Percentiles rank a stretch among this genome's conserved stretches.
Evolutionary conservation across 2,329 filamentous ascomycete species (phyloP).

Genomic region (Gnomoniopsis smithogilvyi): DNA sequence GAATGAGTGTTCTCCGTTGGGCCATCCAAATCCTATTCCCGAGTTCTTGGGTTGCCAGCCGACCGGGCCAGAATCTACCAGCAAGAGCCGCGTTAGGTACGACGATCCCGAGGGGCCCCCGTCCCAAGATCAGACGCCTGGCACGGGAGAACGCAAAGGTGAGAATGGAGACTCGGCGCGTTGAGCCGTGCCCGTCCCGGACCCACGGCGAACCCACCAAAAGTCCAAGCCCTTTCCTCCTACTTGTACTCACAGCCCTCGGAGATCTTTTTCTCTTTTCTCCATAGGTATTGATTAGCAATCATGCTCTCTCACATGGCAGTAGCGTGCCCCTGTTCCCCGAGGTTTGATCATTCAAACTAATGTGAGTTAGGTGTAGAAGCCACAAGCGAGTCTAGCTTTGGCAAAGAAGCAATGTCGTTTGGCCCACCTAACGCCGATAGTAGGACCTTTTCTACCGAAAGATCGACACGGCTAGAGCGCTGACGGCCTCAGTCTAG

Average conservation of each 20-base stretch:
- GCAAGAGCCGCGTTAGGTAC: not conserved
- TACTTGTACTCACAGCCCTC: not conserved
- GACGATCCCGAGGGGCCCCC: conserved; percentile 9
- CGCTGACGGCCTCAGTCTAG: not conserved
- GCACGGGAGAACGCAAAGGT: not conserved
- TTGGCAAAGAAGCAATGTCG: too few relatives aligned
- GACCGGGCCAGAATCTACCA: not conserved
- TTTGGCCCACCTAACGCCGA: not conserved
- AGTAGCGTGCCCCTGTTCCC: too few relatives aligned
- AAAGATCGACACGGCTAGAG: not conserved
- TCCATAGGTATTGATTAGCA: too few relatives aligned
- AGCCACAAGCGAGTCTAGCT: too few relatives aligned
- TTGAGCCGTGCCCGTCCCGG: not conserved
- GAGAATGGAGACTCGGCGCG: not conserved
- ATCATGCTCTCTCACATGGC: too few relatives aligned
- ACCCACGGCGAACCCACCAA: not conserved
- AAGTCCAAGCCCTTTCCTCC: too few relatives aligned
- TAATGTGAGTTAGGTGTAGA: too few relatives aligned
- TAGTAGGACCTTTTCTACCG: not conserved
- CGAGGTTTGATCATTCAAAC: too few relatives aligned
- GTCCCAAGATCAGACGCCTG: conserved; percentile 3
- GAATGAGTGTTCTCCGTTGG: too few relatives aligned
- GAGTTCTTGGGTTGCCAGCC: not conserved
- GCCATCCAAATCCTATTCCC: too few relatives aligned
- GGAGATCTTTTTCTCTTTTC: too few relatives aligned